These are phyloP conservation scores for Stachybotrys echinatus DNA, from an alignment of 2,329 filamentous ascomycete genomes.

Conservation along the genomic window DNA sequence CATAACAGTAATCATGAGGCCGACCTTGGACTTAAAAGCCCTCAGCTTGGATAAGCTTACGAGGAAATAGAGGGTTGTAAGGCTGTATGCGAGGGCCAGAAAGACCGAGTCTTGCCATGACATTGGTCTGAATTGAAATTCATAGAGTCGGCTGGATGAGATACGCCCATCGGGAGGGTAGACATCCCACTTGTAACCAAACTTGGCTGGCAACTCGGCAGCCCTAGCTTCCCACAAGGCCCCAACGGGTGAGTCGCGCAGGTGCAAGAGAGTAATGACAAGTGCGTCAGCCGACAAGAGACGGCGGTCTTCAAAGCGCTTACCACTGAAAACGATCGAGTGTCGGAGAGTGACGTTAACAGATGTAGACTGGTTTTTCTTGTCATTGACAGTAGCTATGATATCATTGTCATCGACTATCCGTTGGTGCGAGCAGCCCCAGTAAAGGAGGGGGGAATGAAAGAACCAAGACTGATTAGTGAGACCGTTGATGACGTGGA, in stretches of 20 bases:
- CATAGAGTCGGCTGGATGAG: constrained; percentile 58
- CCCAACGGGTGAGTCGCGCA: constrained; percentile 58
- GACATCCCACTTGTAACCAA: constrained; percentile 54
- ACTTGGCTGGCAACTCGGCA: constrained; percentile 42
- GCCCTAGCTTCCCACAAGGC: constrained; percentile 60
- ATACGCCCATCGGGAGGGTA: constrained; percentile 56
- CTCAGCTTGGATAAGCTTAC: constrained; percentile 62
- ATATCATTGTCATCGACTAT: constrained; percentile 59
- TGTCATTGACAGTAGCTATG: constrained; percentile 63
- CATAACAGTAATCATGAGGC: constrained; percentile 65
- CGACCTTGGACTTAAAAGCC: constrained; percentile 70
- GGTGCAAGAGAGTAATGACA: constrained; percentile 71
- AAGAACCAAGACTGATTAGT: constrained; percentile 68
- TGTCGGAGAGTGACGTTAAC: constrained; percentile 72
- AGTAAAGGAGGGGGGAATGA: constrained; percentile 79
- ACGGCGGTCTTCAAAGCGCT: constrained; percentile 62
- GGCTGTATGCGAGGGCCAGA: constrained; percentile 59
- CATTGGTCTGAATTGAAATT: constrained; percentile 74
- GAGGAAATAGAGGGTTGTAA: constrained; percentile 61
- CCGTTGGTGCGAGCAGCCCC: constrained; percentile 58
- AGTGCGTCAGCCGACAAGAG: constrained; percentile 71
- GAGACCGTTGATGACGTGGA: constrained; percentile 55
- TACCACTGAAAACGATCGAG: constrained; percentile 79
- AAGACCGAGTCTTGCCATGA: constrained; percentile 60
- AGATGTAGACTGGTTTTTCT: constrained; percentile 55